phyloP scores from a whole-genome alignment of 2,329 filamentous ascomycete species.

The Penicillium sp. region DNA sequence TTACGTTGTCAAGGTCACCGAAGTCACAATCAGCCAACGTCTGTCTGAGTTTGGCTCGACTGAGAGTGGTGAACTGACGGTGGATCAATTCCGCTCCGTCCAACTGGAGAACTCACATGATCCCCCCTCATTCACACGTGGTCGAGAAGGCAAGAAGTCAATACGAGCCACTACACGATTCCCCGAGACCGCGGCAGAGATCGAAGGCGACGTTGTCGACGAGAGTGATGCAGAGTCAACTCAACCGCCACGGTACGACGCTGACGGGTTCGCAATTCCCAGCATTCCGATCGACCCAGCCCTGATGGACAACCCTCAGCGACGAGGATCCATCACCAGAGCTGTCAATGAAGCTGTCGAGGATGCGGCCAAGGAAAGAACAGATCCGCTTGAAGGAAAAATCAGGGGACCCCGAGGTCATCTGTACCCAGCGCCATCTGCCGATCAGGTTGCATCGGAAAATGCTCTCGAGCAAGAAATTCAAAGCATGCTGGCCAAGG shows the following conservation, averaged over 20 bases:
- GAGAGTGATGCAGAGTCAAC: conserved; percentile 15
- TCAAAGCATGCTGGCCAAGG: conserved; percentile 54
- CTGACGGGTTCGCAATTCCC: conserved; percentile 64
- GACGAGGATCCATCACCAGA: conserved; percentile 17
- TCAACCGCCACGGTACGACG: conserved; percentile 48
- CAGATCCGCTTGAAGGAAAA: conserved; percentile 20
- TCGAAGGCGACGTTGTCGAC: conserved; percentile 38
- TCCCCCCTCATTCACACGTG: conserved; percentile 67
- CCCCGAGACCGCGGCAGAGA: conserved; percentile 36
- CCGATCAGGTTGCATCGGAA: conserved; percentile 55
- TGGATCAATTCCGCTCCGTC: conserved; percentile 67
- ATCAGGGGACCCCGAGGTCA: conserved; percentile 27
- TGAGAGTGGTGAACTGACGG: conserved; percentile 74
- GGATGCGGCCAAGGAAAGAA: conserved; percentile 16
- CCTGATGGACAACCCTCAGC: conserved; percentile 23
- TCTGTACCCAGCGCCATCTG: conserved; percentile 48
- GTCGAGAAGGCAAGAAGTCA: conserved; percentile 54
- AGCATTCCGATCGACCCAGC: conserved; percentile 42
- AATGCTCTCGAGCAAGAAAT: conserved; percentile 63
- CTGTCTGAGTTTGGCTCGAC: conserved; percentile 87
- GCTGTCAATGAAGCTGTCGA: conserved; percentile 19
- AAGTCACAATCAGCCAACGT: conserved; percentile 84
- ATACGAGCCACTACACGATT: conserved; percentile 33
- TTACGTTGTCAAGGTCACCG: conserved; percentile 96
- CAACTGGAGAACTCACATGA: conserved; percentile 63